A percentile compares a stretch with the other conserved stretches of the same genome.
Evolutionary conservation across 2,329 filamentous ascomycete genomes (phyloP).

Genomic region (Mollisia scopiformis): DNA sequence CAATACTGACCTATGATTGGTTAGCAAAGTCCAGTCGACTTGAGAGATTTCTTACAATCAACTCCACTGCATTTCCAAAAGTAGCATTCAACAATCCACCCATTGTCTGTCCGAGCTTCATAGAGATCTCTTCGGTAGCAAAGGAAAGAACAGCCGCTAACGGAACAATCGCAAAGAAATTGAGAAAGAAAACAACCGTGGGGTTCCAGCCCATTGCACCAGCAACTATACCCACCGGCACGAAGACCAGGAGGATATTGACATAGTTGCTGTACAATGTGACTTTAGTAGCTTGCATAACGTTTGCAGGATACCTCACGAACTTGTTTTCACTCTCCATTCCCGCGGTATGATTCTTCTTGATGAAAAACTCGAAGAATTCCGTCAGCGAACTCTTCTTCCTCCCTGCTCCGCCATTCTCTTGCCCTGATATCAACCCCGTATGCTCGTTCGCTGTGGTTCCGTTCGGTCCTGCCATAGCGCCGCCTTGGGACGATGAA

Average conservation of each 20-base stretch:
- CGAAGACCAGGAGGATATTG: constrained; percentile 78
- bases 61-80: constrained; percentile 56
- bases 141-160: constrained; percentile 57
- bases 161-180: constrained; percentile 63
- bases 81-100: constrained; percentile 58
- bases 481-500: background rate
- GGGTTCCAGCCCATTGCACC: constrained; percentile 53
- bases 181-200: constrained; percentile 58
- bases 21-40: constrained; percentile 6
- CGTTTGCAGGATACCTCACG: constrained; percentile 31
- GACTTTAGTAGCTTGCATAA: constrained; percentile 35
- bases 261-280: constrained; percentile 51
- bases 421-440: constrained; percentile 27
- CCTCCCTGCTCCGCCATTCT: constrained; percentile 17
- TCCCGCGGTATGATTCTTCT: constrained; percentile 32
- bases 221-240: constrained; percentile 76
- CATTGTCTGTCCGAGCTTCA: constrained; percentile 57
- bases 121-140: constrained; percentile 58
- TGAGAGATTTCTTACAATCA: constrained; percentile 48
- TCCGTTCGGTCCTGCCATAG: constrained; percentile 26
- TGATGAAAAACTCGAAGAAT: constrained; percentile 32
- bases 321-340: constrained; percentile 33
- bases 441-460: constrained; percentile 27
- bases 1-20: constrained; percentile 75
- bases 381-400: constrained; percentile 16